phyloP scores from a whole-genome alignment of 805 yeast species.

The Diddensiella caesifluorescens region DNA sequence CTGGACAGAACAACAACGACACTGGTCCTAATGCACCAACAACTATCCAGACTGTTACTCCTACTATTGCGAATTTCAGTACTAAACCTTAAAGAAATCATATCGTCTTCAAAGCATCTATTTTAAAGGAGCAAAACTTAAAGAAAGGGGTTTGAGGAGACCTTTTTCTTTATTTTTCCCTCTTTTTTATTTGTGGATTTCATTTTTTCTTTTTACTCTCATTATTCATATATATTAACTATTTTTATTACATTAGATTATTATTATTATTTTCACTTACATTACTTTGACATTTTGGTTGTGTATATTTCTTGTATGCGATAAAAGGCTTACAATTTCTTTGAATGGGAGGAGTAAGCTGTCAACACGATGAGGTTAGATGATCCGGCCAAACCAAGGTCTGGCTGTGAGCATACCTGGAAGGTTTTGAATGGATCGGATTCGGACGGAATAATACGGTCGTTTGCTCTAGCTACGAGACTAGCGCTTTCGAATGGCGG shows the following conservation, averaged over 20 bases:
- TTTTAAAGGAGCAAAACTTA: neutral
- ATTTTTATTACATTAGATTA: neutral
- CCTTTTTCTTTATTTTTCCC: neutral
- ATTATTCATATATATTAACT: neutral
- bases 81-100: conserved; percentile 19
- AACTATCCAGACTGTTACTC: conserved; percentile 46
- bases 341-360: too few relatives aligned
- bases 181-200: neutral
- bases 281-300: too few relatives aligned
- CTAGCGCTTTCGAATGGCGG: neutral
- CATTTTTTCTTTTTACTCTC: neutral
- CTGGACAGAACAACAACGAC: conserved; percentile 73
- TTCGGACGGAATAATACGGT: neutral
- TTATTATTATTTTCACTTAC: neutral
- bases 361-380: too few relatives aligned
- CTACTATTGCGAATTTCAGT: conserved; percentile 34
- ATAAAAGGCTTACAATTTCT: too few relatives aligned
- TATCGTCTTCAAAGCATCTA: too few relatives aligned
- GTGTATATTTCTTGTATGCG: too few relatives aligned
- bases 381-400: neutral
- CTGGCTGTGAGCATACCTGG: neutral
- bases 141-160: neutral
- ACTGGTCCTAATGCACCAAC: conserved; percentile 42
- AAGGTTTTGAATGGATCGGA: conserved; percentile 1
- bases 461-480: conserved; percentile 5